Percentiles rank a stretch among this genome's conserved stretches.
These are phyloP conservation scores for Cicer chorassanicum DNA, from an alignment of 306 rosid genomes.

Conservation along the genomic window DNA sequence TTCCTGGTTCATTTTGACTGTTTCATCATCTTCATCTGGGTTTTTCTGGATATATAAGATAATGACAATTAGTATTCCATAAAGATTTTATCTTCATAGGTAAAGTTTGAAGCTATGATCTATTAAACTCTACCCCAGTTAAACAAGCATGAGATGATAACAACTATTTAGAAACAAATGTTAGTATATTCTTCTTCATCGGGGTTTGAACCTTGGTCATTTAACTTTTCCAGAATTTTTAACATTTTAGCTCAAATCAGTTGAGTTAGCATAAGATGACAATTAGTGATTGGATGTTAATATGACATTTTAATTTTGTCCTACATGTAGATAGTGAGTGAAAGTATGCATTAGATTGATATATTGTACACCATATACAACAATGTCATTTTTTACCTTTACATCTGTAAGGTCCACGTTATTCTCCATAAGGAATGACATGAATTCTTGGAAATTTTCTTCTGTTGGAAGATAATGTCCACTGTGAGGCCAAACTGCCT, in stretches of 20 bases:
- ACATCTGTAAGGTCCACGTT: constrained; percentile 73
- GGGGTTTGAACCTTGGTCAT: too few species aligned
- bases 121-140: not conserved
- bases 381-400: constrained; percentile 55
- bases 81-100: constrained; percentile 40
- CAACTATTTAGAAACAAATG: too few species aligned
- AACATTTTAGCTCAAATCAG: too few species aligned
- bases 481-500: constrained; percentile 96
- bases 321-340: constrained; percentile 26
- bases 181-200: too few species aligned
- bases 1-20: constrained; percentile 39
- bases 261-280: too few species aligned
- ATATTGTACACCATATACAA: constrained; percentile 17
- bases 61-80: constrained; percentile 8
- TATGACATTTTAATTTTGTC: not conserved
- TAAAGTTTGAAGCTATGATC: constrained; percentile 7
- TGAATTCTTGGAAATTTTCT: constrained; percentile 74
- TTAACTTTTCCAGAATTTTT: too few species aligned
- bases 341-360: constrained; percentile 24
- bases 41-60: constrained; percentile 57
- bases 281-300: not conserved
- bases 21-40: constrained; percentile 62
- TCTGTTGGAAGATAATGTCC: constrained; percentile 92
- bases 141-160: not conserved
- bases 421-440: constrained; percentile 67